A percentile compares a stretch with the other conserved stretches of the same genome.
Evolutionary conservation across 2,329 filamentous ascomycete genomes (phyloP).

Genomic region (Tothia fuscella): DNA sequence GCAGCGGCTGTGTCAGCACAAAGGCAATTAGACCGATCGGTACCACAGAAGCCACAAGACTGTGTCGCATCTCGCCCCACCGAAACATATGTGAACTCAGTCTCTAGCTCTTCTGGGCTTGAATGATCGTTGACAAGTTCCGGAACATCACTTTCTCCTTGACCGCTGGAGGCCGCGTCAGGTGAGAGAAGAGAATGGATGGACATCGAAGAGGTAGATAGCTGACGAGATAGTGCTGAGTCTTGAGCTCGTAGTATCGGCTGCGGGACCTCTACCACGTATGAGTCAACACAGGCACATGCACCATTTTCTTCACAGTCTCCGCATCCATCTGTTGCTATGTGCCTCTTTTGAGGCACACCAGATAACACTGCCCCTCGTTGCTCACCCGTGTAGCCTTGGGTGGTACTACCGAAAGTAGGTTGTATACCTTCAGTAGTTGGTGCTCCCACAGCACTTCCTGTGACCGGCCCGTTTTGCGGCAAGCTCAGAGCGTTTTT

Average conservation of each 20-base stretch:
- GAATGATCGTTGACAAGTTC: slow-evolving; percentile 7
- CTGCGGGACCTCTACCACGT: neutral
- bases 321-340: slow-evolving; percentile 7
- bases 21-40: slow-evolving; percentile 3
- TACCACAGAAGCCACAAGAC: slow-evolving; percentile 3
- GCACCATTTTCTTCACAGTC: slow-evolving; percentile 9
- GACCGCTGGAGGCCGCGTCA: neutral
- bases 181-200: slow-evolving; percentile 10
- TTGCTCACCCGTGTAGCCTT: too few species aligned
- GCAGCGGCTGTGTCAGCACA: slow-evolving; percentile 5
- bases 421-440: too few species aligned
- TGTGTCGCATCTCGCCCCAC: too few species aligned
- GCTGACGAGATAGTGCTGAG: neutral
- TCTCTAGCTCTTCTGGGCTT: slow-evolving; percentile 9
- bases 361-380: neutral
- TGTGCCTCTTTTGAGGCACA: slow-evolving; percentile 1
- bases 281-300: slow-evolving; percentile 11
- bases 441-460: too few species aligned
- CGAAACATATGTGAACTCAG: slow-evolving; percentile 9
- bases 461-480: neutral
- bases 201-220: slow-evolving; percentile 5
- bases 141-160: slow-evolving; percentile 1
- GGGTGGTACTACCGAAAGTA: too few species aligned
- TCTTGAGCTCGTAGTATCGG: neutral
- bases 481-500: neutral